phyloP scores from a whole-genome alignment of 2,329 filamentous ascomycete genomes.

The Neonectria ditissima region DNA sequence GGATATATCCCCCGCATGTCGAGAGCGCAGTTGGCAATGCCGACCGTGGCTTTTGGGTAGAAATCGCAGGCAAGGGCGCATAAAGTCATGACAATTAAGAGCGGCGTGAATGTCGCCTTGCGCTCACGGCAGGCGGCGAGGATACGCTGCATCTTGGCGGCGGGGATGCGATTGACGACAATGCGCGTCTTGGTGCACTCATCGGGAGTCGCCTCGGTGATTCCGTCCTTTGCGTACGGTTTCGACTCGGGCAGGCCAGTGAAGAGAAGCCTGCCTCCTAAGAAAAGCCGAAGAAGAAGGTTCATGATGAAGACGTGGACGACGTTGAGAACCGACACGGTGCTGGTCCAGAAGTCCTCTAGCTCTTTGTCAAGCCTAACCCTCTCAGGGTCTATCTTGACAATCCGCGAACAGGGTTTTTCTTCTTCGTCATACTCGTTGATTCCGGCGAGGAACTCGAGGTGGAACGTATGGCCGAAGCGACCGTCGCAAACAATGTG shows the following conservation, averaged over 20 bases:
- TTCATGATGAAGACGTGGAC: conserved; percentile 18
- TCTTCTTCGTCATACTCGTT: conserved; percentile 11
- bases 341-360: conserved; percentile 20
- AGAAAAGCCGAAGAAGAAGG: conserved; percentile 19
- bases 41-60: conserved; percentile 40
- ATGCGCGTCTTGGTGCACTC: conserved; percentile 27
- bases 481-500: conserved; percentile 34
- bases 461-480: conserved; percentile 27
- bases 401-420: background rate
- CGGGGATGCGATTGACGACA: conserved; percentile 23
- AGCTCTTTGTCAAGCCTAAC: conserved; percentile 17
- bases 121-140: conserved; percentile 35
- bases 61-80: conserved; percentile 35
- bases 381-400: conserved; percentile 23
- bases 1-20: conserved; percentile 25
- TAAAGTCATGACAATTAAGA: conserved; percentile 29
- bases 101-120: conserved; percentile 40
- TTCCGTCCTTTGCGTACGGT: conserved; percentile 10
- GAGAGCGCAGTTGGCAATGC: conserved; percentile 22
- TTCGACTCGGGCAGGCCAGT: conserved; percentile 10
- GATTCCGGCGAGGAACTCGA: conserved; percentile 26
- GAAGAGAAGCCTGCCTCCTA: conserved; percentile 23
- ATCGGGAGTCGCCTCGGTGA: background rate
- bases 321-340: conserved; percentile 7
- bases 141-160: conserved; percentile 17